Evolutionary conservation across 1,139 yeast species (phyloP).

Genomic region (Taiozyma sp.): DNA sequence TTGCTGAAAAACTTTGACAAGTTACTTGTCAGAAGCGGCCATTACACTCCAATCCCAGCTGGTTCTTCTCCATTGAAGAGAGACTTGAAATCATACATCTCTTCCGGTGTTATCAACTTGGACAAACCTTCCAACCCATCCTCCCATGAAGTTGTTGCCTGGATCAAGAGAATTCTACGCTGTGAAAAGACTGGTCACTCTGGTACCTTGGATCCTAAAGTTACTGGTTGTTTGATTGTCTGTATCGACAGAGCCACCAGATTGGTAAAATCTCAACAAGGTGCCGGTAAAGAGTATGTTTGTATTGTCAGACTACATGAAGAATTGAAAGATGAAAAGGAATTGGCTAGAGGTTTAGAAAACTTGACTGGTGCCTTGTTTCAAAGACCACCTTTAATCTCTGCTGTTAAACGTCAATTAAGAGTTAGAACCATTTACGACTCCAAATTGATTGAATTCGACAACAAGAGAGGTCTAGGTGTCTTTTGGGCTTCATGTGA

Average conservation of each 20-base stretch:
- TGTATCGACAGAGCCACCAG: constrained; percentile 98
- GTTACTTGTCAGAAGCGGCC: constrained; percentile 90
- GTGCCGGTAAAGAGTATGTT: constrained; percentile 99
- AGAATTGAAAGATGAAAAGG: constrained; percentile 13
- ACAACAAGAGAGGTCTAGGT: constrained; percentile 93
- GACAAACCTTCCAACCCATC: constrained; percentile 98
- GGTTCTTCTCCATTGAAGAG: constrained; percentile 95
- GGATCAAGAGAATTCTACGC: constrained; percentile 95
- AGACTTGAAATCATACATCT: constrained; percentile 83
- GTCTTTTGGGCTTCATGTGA: constrained; percentile 99
- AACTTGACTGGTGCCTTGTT: constrained; percentile 96
- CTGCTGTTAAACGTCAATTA: constrained; percentile 98
- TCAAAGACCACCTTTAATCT: constrained; percentile 98
- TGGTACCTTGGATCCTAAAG: constrained; percentile 98
- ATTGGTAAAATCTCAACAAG: constrained; percentile 97
- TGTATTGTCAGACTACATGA: constrained; percentile 84
- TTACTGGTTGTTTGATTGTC: constrained; percentile 95
- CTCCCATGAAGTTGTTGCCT: constrained; percentile 98
- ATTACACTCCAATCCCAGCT: constrained; percentile 93
- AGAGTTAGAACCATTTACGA: constrained; percentile 98
- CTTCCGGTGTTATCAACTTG: constrained; percentile 93
- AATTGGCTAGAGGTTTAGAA: constrained; percentile 44
- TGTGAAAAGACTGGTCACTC: constrained; percentile 98
- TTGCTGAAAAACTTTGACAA: constrained; percentile 91
- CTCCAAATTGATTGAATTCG: constrained; percentile 91